These are phyloP conservation scores for Colletotrichum aenigma DNA, from an alignment of 2,329 filamentous ascomycete genomes.

Conservation along the genomic window DNA sequence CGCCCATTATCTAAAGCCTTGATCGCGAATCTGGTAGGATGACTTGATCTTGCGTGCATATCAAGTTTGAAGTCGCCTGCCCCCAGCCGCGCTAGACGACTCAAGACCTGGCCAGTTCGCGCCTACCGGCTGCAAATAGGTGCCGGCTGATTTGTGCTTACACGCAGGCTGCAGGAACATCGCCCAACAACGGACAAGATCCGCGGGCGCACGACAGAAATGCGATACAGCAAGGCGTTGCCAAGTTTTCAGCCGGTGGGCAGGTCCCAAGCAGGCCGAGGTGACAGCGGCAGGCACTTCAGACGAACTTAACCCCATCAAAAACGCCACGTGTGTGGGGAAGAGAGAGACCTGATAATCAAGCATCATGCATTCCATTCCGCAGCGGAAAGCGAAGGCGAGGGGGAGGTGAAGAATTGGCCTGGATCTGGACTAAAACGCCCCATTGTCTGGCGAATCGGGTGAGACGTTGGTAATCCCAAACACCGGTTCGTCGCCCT, in stretches of 20 bases:
- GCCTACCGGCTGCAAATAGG: background rate
- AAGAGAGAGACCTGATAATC: background rate
- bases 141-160: background rate
- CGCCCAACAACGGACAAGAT: background rate
- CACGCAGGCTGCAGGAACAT: background rate
- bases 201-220: background rate
- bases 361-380: background rate
- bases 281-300: background rate
- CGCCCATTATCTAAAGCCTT: background rate
- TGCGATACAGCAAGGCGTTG: background rate
- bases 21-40: background rate
- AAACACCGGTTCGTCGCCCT: background rate
- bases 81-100: background rate
- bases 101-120: background rate
- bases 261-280: background rate
- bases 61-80: background rate
- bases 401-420: background rate
- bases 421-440: background rate
- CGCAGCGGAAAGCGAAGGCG: background rate
- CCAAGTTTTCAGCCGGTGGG: background rate
- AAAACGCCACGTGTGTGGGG: background rate
- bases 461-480: background rate
- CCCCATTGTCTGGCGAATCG: background rate
- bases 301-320: background rate
- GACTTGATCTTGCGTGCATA: background rate